Conservation (phyloP, 2,329 filamentous ascomycete genomes). For the Coniochaeta pulveracea region DNA sequence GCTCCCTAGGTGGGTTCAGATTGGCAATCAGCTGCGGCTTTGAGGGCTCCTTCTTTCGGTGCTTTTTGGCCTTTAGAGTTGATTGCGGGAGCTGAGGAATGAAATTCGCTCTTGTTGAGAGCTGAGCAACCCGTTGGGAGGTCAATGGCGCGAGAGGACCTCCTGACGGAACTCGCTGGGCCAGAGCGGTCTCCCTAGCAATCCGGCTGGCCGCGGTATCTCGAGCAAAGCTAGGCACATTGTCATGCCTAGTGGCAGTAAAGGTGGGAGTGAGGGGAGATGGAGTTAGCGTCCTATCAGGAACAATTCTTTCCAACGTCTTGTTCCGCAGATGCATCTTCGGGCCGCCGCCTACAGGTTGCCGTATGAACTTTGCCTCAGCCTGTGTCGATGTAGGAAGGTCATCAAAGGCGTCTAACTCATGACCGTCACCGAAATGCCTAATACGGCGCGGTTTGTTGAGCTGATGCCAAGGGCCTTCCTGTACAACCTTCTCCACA, state of each 20-base stretch:
- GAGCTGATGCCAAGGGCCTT: slow-evolving; percentile 51
- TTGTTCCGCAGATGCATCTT: slow-evolving; percentile 50
- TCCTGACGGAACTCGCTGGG: slow-evolving; percentile 44
- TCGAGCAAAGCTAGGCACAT: slow-evolving; percentile 50
- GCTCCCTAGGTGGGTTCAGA: slow-evolving; percentile 59
- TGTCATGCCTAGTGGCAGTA: slow-evolving; percentile 44
- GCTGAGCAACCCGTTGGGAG: slow-evolving; percentile 41
- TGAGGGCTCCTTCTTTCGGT: slow-evolving; percentile 42
- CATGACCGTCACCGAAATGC: slow-evolving; percentile 83
- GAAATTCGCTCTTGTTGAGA: slow-evolving; percentile 36
- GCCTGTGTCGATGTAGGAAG: slow-evolving; percentile 74
- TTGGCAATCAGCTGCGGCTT: slow-evolving; percentile 88
- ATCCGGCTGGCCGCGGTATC: slow-evolving; percentile 56
- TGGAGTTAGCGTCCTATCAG: slow-evolving; percentile 40
- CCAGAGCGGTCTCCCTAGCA: slow-evolving; percentile 49
- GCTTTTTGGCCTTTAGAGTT: slow-evolving; percentile 41
- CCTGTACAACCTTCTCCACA: slow-evolving; percentile 26
- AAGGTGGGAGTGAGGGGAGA: slow-evolving; percentile 42
- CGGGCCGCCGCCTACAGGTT: slow-evolving; percentile 59
- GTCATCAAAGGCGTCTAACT: slow-evolving; percentile 90
- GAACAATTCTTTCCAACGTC: slow-evolving; percentile 41
- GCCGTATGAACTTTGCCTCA: slow-evolving; percentile 75
- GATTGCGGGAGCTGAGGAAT: slow-evolving; percentile 31
- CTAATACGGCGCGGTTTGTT: slow-evolving; percentile 59
- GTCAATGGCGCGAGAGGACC: slow-evolving; percentile 43